phyloP scores from a whole-genome alignment of 2,329 filamentous ascomycete species.

The Colletotrichum graminicola region DNA sequence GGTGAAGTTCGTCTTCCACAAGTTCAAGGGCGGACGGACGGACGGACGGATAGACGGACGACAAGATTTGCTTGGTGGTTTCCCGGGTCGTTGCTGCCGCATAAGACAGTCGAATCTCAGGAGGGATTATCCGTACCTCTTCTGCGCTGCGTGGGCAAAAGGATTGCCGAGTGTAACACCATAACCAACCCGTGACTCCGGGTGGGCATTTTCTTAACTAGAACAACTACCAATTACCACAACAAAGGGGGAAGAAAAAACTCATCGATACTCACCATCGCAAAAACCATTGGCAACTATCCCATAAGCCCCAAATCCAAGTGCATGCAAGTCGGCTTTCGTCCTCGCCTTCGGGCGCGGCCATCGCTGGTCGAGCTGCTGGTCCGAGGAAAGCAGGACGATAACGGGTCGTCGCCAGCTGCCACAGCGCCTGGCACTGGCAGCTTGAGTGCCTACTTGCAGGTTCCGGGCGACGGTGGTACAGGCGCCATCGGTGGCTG shows the following conservation, averaged over 20 bases:
- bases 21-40: constrained; percentile 5
- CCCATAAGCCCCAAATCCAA: not conserved
- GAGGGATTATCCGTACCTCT: not conserved
- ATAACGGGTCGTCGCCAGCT: constrained; percentile 42
- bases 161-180: constrained; percentile 24
- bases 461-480: constrained; percentile 43
- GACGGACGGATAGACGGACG: not conserved
- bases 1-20: constrained; percentile 19
- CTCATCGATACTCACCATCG: not conserved
- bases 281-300: not conserved
- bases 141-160: not conserved
- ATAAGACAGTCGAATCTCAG: constrained; percentile 10
- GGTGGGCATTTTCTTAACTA: not conserved
- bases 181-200: not conserved
- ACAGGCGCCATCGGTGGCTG: constrained; percentile 22
- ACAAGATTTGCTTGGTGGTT: constrained; percentile 12
- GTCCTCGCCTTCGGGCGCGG: constrained; percentile 63
- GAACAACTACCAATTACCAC: not conserved
- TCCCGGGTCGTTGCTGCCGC: not conserved
- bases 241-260: not conserved
- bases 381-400: constrained; percentile 52
- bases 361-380: constrained; percentile 66
- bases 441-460: constrained; percentile 42
- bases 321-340: constrained; percentile 66
- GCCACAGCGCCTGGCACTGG: constrained; percentile 38